A percentile compares a stretch with the other conserved stretches of the same genome.
These are phyloP conservation scores for Cyphellophora attinorum DNA, from an alignment of 2,329 filamentous ascomycete species.

Conservation along the genomic window DNA sequence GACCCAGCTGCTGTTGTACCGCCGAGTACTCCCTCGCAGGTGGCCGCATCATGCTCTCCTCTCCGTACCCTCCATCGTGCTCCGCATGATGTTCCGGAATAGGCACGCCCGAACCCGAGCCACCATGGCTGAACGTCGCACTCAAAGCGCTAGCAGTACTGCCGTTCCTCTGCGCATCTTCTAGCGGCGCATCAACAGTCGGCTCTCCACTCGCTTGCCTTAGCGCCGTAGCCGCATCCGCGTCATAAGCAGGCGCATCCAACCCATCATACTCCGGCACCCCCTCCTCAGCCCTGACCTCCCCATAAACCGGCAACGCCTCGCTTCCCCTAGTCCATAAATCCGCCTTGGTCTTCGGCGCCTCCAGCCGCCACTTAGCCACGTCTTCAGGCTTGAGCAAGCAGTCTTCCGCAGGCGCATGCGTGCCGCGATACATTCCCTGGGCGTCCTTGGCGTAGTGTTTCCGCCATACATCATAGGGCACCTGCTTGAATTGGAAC, in stretches of 20 bases:
- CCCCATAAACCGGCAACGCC: conserved; percentile 13
- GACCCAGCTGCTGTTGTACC: too few species aligned
- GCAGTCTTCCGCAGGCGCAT: conserved; percentile 15
- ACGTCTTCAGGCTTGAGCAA: conserved; percentile 15
- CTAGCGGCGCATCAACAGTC: too few species aligned
- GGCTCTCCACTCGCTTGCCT: background rate
- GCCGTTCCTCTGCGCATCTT: too few species aligned
- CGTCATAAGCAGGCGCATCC: conserved; percentile 1
- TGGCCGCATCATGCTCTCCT: too few species aligned
- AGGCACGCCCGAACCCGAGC: too few species aligned
- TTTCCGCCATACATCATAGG: conserved; percentile 15
- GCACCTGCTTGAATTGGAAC: conserved; percentile 13
- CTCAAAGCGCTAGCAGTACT: too few species aligned
- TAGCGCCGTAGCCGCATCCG: background rate
- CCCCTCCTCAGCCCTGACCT: conserved; percentile 4
- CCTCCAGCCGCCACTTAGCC: conserved; percentile 13
- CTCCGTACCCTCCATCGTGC: too few species aligned
- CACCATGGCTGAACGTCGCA: too few species aligned
- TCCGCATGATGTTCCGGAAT: too few species aligned
- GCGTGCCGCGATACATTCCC: conserved; percentile 13
- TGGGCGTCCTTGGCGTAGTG: conserved; percentile 17
- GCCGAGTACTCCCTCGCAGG: too few species aligned
- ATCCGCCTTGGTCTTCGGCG: conserved; percentile 11
- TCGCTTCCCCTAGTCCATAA: conserved; percentile 12
- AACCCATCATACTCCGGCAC: conserved; percentile 10